Percentiles rank a stretch among this genome's conserved stretches.
Conservation (phyloP, 2,329 filamentous ascomycete genomes). For the Corinectria fuckeliana region DNA sequence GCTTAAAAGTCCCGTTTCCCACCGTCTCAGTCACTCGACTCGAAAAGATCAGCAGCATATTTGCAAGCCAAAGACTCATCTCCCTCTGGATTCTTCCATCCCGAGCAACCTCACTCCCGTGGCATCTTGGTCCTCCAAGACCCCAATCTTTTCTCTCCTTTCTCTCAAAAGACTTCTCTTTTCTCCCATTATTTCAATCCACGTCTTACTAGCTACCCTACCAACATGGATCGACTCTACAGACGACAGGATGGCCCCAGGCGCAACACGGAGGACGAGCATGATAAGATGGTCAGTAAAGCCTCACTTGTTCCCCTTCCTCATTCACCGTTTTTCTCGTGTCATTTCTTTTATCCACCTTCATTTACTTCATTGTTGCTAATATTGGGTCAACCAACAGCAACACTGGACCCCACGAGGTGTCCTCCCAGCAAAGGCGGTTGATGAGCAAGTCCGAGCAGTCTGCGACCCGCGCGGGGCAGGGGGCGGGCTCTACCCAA, state of each 20-base stretch:
- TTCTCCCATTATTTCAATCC: too few species aligned
- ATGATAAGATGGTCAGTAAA: neutral
- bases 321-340: neutral
- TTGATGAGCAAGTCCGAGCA: neutral
- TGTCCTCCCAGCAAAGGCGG: neutral
- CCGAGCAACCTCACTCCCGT: neutral
- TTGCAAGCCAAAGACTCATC: neutral
- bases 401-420: constrained; percentile 12
- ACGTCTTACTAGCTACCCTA: too few species aligned
- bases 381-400: neutral
- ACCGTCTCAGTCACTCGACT: neutral
- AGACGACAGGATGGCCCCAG: neutral
- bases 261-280: constrained; percentile 13
- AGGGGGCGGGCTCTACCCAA: too few species aligned
- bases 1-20: neutral
- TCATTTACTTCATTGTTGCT: neutral
- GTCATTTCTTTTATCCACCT: too few species aligned
- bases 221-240: neutral
- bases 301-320: neutral
- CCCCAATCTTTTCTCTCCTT: too few species aligned
- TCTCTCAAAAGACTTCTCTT: too few species aligned
- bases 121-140: neutral
- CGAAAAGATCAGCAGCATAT: neutral
- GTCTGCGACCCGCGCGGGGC: neutral
- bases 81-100: neutral